Evolutionary conservation across 2,329 filamentous ascomycete species (phyloP), one percentile per base, ranked within the genome.

Genomic region (Cadophora sp.): DNA sequence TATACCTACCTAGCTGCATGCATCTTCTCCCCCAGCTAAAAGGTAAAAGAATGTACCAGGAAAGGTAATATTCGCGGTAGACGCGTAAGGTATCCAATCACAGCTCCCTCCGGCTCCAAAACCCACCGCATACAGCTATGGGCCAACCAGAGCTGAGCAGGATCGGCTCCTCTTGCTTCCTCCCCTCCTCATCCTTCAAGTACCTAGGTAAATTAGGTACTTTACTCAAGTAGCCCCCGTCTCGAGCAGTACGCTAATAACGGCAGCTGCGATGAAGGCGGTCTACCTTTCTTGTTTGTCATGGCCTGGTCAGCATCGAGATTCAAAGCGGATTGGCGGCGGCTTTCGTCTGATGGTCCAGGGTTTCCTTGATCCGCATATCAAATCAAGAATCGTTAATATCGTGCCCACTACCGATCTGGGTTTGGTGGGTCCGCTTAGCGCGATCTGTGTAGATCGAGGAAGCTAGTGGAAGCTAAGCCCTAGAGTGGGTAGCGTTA

Each of bases 51-150:
- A 30, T 6, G 27, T 30, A 30, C 27, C 27, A 30, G 27, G 27
- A 4, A 4, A 30, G 27, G 6, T 30, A 30, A 30, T 30, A 30
- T 30, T 30, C 36, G 50, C 50, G 50, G 50, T 13, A 53, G 50
- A 33, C 50, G 50, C 50, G 13, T 53, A 24, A 27, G 33, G 27
- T 16, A 33, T 33, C 50, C 18, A 53, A 53, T 53, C 50, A 53
- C 7, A 33, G 33, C 14, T n/a, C 50, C 18, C 50, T 5, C 1
- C 27, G 9, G 14, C 14, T n/a, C 5, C 13, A 30, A 8, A 30
- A 18, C 24, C 48, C 48, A 27, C 48, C 5, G 41, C 14, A 45
- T 9, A 39, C 36, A 39, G 8, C 27, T 6, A 30, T 30, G 27
- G n/a, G n/a, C n/a, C n/a, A n/a, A n/a, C n/a, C n/a, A n/a, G n/a